Conservation (phyloP, 352 stramenopile species). For the Phytophthora kernoviae region DNA sequence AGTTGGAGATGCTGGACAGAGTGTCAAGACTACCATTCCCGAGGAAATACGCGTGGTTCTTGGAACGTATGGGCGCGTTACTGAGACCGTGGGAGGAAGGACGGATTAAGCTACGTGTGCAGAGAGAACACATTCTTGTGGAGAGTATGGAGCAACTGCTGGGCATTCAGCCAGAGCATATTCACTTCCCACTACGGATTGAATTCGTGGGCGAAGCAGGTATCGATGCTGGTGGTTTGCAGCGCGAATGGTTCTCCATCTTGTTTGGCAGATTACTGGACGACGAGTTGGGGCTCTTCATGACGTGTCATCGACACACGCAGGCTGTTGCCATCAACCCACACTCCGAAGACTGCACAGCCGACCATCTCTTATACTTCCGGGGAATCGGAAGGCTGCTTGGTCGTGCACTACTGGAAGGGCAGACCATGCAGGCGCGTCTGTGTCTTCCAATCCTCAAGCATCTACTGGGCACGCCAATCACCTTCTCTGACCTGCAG, state of each 20-base stretch:
- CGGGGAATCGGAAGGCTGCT: slow-evolving; percentile 73
- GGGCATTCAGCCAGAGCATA: slow-evolving; percentile 71
- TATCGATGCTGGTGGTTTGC: slow-evolving; percentile 76
- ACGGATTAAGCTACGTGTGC: slow-evolving; percentile 81
- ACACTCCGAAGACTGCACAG: slow-evolving; percentile 71
- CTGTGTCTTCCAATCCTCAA: slow-evolving; percentile 82
- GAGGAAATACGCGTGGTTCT: slow-evolving; percentile 86
- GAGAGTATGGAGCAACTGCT: slow-evolving; percentile 85
- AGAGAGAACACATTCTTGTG: slow-evolving; percentile 73
- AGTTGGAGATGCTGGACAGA: slow-evolving; percentile 68
- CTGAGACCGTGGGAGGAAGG: slow-evolving; percentile 80
- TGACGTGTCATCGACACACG: slow-evolving; percentile 73
- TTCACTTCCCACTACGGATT: slow-evolving; percentile 83
- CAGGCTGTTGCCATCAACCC: slow-evolving; percentile 79
- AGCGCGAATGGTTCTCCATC: slow-evolving; percentile 86
- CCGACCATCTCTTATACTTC: slow-evolving; percentile 90
- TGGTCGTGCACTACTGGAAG: slow-evolving; percentile 72
- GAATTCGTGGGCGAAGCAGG: slow-evolving; percentile 86
- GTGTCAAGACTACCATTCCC: slow-evolving; percentile 74
- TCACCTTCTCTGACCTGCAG: slow-evolving; percentile 84
- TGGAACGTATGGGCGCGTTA: slow-evolving; percentile 70
- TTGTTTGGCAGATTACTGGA: slow-evolving; percentile 73
- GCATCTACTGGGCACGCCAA: slow-evolving; percentile 77
- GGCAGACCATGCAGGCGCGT: slow-evolving; percentile 71
- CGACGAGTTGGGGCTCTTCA: slow-evolving; percentile 73